Percentiles rank a stretch among this genome's conserved stretches.
phyloP scores from a whole-genome alignment of 768 basidiomycete species.

The Lentinus brumalis region DNA sequence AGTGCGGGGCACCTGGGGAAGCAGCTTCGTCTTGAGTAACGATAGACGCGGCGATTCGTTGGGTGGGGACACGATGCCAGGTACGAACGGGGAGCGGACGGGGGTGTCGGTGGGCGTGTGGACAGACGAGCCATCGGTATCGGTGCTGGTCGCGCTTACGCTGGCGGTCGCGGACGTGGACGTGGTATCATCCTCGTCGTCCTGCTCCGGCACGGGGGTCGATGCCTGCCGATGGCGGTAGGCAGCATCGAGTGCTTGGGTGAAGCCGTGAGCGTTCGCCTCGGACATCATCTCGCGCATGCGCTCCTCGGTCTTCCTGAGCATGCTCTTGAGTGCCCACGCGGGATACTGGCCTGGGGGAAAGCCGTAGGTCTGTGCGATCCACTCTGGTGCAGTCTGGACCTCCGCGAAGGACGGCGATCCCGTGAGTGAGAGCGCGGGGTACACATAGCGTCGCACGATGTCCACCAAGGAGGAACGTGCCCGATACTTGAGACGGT shows the following conservation, averaged over 20 bases:
- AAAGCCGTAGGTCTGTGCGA: conserved; percentile 14
- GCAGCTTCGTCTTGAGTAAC: background rate
- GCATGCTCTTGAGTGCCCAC: conserved; percentile 57
- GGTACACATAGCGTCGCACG: conserved; percentile 56
- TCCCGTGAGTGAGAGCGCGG: conserved; percentile 16
- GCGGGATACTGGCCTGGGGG: conserved; percentile 47
- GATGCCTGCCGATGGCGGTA: background rate
- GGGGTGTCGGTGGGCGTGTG: conserved; percentile 29
- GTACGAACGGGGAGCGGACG: conserved; percentile 12
- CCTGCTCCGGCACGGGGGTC: background rate
- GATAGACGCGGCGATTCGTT: background rate
- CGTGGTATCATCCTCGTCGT: conserved; percentile 14
- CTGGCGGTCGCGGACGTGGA: conserved; percentile 12
- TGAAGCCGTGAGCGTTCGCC: conserved; percentile 9
- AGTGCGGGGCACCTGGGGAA: conserved; percentile 14
- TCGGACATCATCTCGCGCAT: conserved; percentile 24
- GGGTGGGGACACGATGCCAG: conserved; percentile 1
- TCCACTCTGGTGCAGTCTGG: conserved; percentile 3
- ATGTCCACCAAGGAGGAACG: conserved; percentile 69
- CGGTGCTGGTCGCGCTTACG: conserved; percentile 23
- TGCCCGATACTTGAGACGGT: conserved; percentile 55
- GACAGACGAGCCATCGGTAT: conserved; percentile 30
- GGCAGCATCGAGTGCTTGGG: background rate
- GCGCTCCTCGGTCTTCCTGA: conserved; percentile 46
- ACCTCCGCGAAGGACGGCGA: conserved; percentile 6